Evolutionary conservation across 75 land plant species (phyloP), one percentile per base, ranked within the genome.

Genomic region (Cunninghamia lanceolata): DNA sequence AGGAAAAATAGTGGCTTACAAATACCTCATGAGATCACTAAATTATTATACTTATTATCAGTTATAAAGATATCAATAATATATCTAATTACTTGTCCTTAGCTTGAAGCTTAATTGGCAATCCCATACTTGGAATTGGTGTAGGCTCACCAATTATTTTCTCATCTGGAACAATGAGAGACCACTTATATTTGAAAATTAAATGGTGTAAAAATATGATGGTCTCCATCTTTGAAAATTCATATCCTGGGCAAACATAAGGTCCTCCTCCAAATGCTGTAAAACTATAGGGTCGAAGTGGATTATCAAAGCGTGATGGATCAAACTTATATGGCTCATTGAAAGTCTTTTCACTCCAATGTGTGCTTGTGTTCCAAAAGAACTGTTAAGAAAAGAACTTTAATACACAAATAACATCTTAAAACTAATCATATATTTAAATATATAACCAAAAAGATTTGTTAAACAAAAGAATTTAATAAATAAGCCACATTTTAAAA

Each of bases 231-330:
- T 84, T 89, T n/a, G 93, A 93, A 94, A 91, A 93, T 68, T 91
- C 95, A 56, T 84, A 32, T 25, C 94, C 94, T 35, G 93, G 96
- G 80, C 96, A 94, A 0, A 89, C 86, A 34, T 91, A 87, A 53
- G 93, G 91, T 10, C 96, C 94, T 34, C 90, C 96, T 82, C 96
- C 96, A 81, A 94, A 93, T 3, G 96, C 88, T 6, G 92, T 63
- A 68, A 76, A 94, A 8, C 85, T 85, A 78, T 87, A 93, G 0
- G 96, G 94, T 21, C 90, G 84, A 35, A 90, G 73, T 21, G 86
- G 53, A 30, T 84, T 88, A 9, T 89, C 91, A 84, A 94, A 94
- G 36, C 93, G 87, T 0, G 85, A 78, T 1, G 96, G 94, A 77
- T 93, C 92, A 71, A 94, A 93, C 85, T 89, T 91, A 63, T 81